These are phyloP conservation scores for Cymbopogon citratus DNA, from an alignment of 176 grass and related monocot genomes.

Conservation along the genomic window DNA sequence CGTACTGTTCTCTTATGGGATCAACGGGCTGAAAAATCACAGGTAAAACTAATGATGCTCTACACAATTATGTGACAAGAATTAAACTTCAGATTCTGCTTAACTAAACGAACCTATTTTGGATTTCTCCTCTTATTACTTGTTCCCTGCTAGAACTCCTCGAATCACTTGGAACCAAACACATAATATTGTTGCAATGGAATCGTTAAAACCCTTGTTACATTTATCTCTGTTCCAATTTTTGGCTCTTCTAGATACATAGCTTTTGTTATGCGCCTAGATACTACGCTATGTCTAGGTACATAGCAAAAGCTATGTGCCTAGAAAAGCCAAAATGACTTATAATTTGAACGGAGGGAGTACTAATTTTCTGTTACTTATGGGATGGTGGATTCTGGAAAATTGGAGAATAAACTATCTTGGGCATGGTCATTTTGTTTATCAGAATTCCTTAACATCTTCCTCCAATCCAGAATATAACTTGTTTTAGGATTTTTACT, in stretches of 20 bases:
- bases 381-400: not conserved
- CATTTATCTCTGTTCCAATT: too few species aligned
- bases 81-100: not conserved
- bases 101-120: not conserved
- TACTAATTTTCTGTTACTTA: not conserved
- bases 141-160: slow-evolving; percentile 1
- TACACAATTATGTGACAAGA: not conserved
- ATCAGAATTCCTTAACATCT: not conserved
- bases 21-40: slow-evolving; percentile 81
- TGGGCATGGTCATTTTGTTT: not conserved
- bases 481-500: not conserved
- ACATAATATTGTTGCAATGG: not conserved
- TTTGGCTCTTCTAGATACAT: too few species aligned
- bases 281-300: too few species aligned
- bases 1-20: slow-evolving; percentile 89
- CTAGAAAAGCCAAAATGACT: too few species aligned
- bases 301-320: too few species aligned
- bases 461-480: not conserved
- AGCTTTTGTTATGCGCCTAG: too few species aligned
- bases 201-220: not conserved
- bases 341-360: too few species aligned
- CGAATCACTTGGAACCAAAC: not conserved
- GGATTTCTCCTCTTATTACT: not conserved
- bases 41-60: slow-evolving; percentile 45
- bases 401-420: not conserved